Base-by-base conservation (phyloP, 805 yeast genomes). In the Myxozyma geophila region DNA sequence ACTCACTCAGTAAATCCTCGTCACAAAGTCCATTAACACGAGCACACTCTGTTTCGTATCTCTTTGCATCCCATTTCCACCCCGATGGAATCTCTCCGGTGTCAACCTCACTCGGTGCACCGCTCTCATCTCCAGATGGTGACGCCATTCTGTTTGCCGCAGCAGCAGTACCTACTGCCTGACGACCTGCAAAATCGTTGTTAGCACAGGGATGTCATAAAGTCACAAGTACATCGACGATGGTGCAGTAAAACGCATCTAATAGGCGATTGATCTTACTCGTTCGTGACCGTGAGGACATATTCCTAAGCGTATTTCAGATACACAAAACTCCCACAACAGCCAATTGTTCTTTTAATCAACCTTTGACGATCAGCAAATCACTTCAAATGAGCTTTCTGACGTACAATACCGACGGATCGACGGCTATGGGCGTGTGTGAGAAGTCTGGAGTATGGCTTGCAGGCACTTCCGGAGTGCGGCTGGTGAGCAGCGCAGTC, bases 121-220 rank as follows among this genome's bases (percentile, higher is more conserved):
- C 58, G 37, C 21, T 40, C 47, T 54, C 63, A 7, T 53, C 58
- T n/a, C 43, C 62, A 13, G 54, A 37, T 35, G 57, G 62, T 5
- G 62, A 59, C 13, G 62, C 48, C 46, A 59, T 12, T 35, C 58
- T 39, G 28, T 52, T 40, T 9, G 39, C 35, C 28, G 56, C 39
- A 33, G 53, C 28, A 28, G 53, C 28, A 28, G 28, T 12, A 6
- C 44, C 28, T 13, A 13, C 43, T n/a, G 35, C 40, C 36, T 51
- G 54, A n/a, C 33, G 54, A 17, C 44, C 54, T 51, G 33, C 21
- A 43, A 15, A 3, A 43, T n/a, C 2, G 9, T 3, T 43, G 23
- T 13, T 9, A 43, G 47, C 3, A n/a, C 2, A n/a, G 23, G 3
- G 2, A 43, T 43, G 5, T 28, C 2, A 28, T 28, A 28, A 3